Conservation (phyloP, 2,329 filamentous ascomycete genomes). For the Lachnum nothofagi region DNA sequence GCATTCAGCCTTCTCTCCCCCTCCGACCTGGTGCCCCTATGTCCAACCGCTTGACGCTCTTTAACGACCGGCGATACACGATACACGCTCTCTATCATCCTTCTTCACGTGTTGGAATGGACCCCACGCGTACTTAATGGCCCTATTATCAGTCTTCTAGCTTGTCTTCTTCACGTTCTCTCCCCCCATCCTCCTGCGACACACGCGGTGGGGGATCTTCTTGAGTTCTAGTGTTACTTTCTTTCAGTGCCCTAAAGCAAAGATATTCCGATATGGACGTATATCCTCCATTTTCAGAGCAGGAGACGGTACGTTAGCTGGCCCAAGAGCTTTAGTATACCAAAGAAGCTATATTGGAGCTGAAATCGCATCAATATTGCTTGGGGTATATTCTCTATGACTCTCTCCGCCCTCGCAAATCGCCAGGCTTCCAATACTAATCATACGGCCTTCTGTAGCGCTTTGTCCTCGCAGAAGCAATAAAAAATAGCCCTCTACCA, state of each 20-base stretch:
- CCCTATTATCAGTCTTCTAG: conserved; percentile 20
- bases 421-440: conserved; percentile 24
- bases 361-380: conserved; percentile 14
- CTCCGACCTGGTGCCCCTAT: conserved; percentile 1
- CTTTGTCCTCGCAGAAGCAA: conserved; percentile 47
- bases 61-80: conserved; percentile 15
- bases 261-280: conserved; percentile 22
- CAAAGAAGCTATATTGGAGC: conserved; percentile 1
- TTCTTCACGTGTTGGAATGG: conserved; percentile 13
- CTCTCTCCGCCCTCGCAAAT: conserved; percentile 10
- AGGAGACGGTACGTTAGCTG: conserved; percentile 31
- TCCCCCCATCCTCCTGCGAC: conserved; percentile 11
- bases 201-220: conserved; percentile 7
- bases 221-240: conserved; percentile 12
- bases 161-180: conserved; percentile 16
- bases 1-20: conserved; percentile 18
- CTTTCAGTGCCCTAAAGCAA: not conserved
- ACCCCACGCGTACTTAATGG: conserved; percentile 25
- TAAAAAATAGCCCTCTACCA: conserved; percentile 43
- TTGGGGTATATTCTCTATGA: too few species aligned
- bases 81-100: conserved; percentile 14
- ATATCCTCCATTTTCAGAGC: conserved; percentile 25
- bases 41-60: conserved; percentile 20
- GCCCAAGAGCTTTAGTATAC: not conserved
- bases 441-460: conserved; percentile 23